Base-by-base conservation (phyloP, 768 basidiomycete genomes). In the Leccinum olivaceopallidum region DNA sequence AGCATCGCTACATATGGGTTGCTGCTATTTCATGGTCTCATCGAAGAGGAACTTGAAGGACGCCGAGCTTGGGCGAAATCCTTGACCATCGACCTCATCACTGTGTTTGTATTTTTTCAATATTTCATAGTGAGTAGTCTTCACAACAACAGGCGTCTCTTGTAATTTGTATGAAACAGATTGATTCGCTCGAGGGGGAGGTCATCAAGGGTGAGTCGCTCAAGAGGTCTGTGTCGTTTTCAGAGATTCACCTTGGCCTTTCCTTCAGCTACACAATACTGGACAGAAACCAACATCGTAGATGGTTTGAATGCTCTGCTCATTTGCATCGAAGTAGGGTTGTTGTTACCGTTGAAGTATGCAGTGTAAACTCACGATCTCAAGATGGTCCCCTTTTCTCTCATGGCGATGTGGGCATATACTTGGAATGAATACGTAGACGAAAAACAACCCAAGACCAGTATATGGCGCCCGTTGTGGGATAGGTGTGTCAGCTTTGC, bases 1-100 rank as follows among this genome's bases (percentile, higher is more conserved):
- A 92, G 90, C 66, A 70, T 95, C 48, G 94, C 95, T 2, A 79
- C 95, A 2, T 95, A 96, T 67, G 95, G 92, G 6, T 77, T 97
- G 6, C 68, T 95, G 16, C 65, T 94, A 14, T 94, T 95, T 74
- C 95, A 95, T 69, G 87, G 83, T 28, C 79, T 96, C 49, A 92
- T 86, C 52, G 83, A 86, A 60, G 86, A 90, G 18, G 93, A 95
- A 65, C 82, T 96, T 18, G 75, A 68, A 57, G 91, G 88, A 37
- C 32, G 32, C 32, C 32, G 32, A 34, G 10, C 32, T 34, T 34
- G 32, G 12, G 32, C 0, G 0, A 34, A 34, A 34, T 34, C 32
- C 4, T 34, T 34, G 32, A 34, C 32, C 12, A 34, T 34, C 32
- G 32, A 34, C 32, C 32, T 34, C 32, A 34, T 34, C 32, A 5